Evolutionary conservation across 192 early-diverging fungal genomes (phyloP).

Genomic region (Phycomyces nitens): DNA sequence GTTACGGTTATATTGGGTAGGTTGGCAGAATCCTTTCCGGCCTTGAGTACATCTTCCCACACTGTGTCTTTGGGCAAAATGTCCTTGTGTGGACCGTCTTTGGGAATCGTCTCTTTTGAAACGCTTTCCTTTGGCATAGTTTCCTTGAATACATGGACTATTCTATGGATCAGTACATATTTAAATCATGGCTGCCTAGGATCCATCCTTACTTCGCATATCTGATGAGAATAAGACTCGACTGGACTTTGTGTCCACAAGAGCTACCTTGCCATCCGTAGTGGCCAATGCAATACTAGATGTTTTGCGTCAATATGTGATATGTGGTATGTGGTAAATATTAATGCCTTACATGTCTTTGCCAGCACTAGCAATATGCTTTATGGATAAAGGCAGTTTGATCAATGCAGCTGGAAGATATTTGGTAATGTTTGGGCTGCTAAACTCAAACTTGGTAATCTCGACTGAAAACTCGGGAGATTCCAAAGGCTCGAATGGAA

Average conservation of each 20-base stretch:
- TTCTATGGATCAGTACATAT: not conserved
- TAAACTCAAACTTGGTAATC: not conserved
- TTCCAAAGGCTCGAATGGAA: not conserved
- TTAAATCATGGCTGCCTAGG: not conserved
- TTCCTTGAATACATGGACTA: not conserved
- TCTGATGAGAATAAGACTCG: not conserved
- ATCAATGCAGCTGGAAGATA: constrained; percentile 3
- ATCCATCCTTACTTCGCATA: not conserved
- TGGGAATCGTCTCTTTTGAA: not conserved
- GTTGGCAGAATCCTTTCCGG: not conserved
- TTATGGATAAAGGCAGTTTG: not conserved
- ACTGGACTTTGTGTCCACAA: not conserved
- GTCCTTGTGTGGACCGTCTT: too few relatives aligned
- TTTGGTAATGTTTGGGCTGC: not conserved
- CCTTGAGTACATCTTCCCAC: not conserved
- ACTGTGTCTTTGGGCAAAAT: too few relatives aligned
- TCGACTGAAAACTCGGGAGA: not conserved
- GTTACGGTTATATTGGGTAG: not conserved
- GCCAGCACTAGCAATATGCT: constrained; percentile 10
- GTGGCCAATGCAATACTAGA: constrained; percentile 8
- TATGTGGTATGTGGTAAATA: too few relatives aligned
- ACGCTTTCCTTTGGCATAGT: not conserved
- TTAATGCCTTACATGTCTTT: constrained; percentile 17
- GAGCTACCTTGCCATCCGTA: constrained; percentile 3
- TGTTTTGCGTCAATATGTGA: too few relatives aligned